A percentile compares a stretch with the other conserved stretches of the same genome.
Conservation (phyloP, 345 rosid species). For the Lepidium didymum region DNA sequence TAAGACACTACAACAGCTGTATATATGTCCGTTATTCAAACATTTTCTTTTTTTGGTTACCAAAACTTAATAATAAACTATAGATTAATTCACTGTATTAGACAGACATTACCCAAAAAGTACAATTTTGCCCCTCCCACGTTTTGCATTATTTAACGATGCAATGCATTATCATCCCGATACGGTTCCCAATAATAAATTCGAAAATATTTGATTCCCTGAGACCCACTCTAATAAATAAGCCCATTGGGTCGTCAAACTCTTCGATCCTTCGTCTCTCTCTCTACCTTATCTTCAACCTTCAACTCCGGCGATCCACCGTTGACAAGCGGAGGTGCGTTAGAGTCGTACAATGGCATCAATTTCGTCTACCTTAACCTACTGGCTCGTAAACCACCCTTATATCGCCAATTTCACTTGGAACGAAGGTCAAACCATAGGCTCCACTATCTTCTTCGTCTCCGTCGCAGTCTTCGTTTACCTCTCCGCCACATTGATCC, state of each 20-base stretch:
- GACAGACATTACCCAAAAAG: too few species aligned
- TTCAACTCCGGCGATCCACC: background rate
- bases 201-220: background rate
- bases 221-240: background rate
- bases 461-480: conserved; percentile 37
- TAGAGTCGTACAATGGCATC: conserved; percentile 3
- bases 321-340: background rate
- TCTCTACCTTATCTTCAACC: background rate
- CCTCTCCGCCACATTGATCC: conserved; percentile 48
- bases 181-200: too few species aligned
- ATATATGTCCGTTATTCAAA: too few species aligned
- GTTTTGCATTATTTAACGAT: too few species aligned
- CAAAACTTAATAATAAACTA: too few species aligned
- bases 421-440: conserved; percentile 46
- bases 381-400: conserved; percentile 58
- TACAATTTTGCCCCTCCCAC: too few species aligned
- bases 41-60: too few species aligned
- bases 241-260: background rate
- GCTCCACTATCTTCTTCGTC: conserved; percentile 52
- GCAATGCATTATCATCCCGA: too few species aligned
- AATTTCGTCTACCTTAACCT: conserved; percentile 25
- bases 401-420: conserved; percentile 47
- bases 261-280: background rate
- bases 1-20: too few species aligned
- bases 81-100: too few species aligned